Base-by-base conservation (phyloP, 257 asterid genomes). In the Plectranthus barbatus region DNA sequence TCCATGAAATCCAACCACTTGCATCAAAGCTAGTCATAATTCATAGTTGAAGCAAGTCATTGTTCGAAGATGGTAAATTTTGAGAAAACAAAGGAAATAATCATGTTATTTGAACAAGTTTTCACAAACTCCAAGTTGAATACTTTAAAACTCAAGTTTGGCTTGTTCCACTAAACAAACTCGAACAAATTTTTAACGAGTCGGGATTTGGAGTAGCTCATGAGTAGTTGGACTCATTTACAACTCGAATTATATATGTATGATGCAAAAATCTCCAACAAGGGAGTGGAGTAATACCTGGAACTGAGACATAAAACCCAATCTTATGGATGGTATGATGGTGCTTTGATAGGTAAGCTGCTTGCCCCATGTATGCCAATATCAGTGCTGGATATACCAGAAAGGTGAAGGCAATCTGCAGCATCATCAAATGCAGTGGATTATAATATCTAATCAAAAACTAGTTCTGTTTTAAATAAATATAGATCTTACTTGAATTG, bases 311-410 rank as follows among this genome's bases (percentile, higher is more conserved):
- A 20, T 91, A 91, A 75, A 88, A 91, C 14, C 96, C 95, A 7
- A 91, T 88, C 62, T 79, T 78, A 67, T 86, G 84, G 56, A 79
- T 79, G 20, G 84, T 79, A 57, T 86, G 86, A 71, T 91, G 98
- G 74, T 91, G 96, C 79, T 42, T 81, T 26, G 98, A 91, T 44
- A 91, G 69, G 71, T 72, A 91, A 66, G 98, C 98, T 57, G 98
- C 98, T 83, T 91, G 96, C 37, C 98, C 98, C 98, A 91, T 91
- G 73, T 91, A 91, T 26, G 95, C 96, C 84, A 91, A 76, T 66
- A 79, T 86, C 24, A 91, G 73, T 9, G 98, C 98, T 13, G 96
- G 96, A 80, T 91, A 91, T 45, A 91, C 98, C 89, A 91, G 60
- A 70, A 91, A 91, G 74, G 90, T 80, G 87, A 91, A 91, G 17